Evolutionary conservation across 2,329 filamentous ascomycete genomes (phyloP).

Genomic region (Helotiales sp.): DNA sequence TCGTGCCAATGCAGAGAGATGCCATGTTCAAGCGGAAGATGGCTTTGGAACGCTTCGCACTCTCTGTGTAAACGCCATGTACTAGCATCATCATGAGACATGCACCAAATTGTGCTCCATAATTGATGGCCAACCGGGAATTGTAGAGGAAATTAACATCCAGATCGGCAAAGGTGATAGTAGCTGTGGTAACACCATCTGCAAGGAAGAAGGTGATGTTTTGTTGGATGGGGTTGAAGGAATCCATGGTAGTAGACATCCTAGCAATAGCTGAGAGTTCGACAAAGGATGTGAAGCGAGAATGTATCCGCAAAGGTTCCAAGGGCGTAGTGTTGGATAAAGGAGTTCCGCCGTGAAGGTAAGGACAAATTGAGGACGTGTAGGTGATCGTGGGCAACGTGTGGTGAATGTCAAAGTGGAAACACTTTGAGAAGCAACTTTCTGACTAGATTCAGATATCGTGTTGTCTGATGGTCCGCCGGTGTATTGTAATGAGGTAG

Average conservation of each 20-base stretch:
- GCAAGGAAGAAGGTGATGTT: slow-evolving; percentile 45
- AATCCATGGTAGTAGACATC: slow-evolving; percentile 20
- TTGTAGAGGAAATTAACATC: slow-evolving; percentile 48
- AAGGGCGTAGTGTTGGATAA: neutral
- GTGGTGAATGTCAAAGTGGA: too few relatives aligned
- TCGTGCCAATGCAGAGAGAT: slow-evolving; percentile 54
- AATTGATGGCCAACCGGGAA: slow-evolving; percentile 53
- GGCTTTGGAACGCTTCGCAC: slow-evolving; percentile 55
- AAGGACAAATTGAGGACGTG: too few relatives aligned
- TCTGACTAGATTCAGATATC: too few relatives aligned
- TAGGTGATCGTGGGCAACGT: too few relatives aligned
- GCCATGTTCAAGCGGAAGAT: slow-evolving; percentile 61
- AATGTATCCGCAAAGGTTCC: neutral
- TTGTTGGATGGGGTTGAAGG: slow-evolving; percentile 53
- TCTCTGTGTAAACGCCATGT: slow-evolving; percentile 57
- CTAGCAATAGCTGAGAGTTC: slow-evolving; percentile 4
- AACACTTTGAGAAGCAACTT: too few relatives aligned
- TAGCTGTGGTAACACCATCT: slow-evolving; percentile 43
- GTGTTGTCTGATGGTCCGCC: too few relatives aligned
- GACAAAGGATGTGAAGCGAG: neutral
- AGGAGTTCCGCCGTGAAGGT: too few relatives aligned
- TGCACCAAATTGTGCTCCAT: slow-evolving; percentile 60
- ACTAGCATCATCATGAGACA: slow-evolving; percentile 56
- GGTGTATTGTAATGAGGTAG: too few relatives aligned
- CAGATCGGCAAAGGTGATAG: slow-evolving; percentile 43